These are phyloP conservation scores for Marasmius sp. DNA, from an alignment of 1,284 basidiomycete genomes.

Conservation along the genomic window DNA sequence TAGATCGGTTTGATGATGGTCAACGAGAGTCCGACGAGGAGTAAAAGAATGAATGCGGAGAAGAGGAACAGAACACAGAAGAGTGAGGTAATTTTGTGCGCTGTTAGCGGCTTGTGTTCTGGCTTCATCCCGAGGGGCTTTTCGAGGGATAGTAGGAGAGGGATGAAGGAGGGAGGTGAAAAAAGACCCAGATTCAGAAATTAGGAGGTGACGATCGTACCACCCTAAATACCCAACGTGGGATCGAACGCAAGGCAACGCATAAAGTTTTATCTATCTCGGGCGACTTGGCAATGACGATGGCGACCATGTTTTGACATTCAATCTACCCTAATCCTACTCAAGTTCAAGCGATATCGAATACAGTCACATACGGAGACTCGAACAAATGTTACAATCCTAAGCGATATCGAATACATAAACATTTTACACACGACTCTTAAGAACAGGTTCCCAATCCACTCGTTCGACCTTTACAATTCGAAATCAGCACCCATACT, in stretches of 20 bases:
- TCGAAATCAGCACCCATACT: neutral
- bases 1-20: conserved; percentile 75
- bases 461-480: conserved; percentile 57
- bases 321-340: neutral
- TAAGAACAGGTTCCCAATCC: conserved; percentile 55
- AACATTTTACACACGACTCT: neutral
- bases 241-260: too few species aligned
- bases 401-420: neutral
- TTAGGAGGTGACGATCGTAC: too few species aligned
- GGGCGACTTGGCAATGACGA: too few species aligned
- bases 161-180: too few species aligned
- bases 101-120: conserved; percentile 39
- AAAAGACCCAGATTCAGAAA: too few species aligned
- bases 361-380: too few species aligned
- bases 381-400: too few species aligned
- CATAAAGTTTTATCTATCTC: too few species aligned
- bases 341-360: neutral
- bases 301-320: too few species aligned
- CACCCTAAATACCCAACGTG: too few species aligned
- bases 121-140: conserved; percentile 19
- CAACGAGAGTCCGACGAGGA: conserved; percentile 72
- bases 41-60: conserved; percentile 63
- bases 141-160: too few species aligned
- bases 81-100: conserved; percentile 46
- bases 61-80: conserved; percentile 48